These are phyloP conservation scores for Tetrahymena elliotti DNA, from an alignment of 73 alveolate genomes.

Conservation along the genomic window DNA sequence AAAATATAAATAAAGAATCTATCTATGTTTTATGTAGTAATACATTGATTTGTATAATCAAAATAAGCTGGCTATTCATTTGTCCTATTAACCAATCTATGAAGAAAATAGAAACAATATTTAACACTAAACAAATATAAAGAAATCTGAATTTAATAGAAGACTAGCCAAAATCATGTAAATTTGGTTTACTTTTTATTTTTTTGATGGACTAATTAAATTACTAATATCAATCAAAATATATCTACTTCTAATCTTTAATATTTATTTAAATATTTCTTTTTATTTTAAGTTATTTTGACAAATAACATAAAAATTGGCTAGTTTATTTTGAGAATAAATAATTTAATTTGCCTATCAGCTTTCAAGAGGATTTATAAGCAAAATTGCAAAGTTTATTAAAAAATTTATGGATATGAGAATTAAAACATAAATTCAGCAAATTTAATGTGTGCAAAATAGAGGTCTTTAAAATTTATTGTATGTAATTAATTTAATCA, in stretches of 20 bases:
- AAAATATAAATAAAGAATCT: too few species aligned
- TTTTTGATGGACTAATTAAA: background rate
- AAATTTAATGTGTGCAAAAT: background rate
- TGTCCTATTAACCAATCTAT: background rate
- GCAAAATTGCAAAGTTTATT: too few species aligned
- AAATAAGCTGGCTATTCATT: background rate
- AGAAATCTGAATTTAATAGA: too few species aligned
- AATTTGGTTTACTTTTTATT: background rate
- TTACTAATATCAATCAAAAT: background rate
- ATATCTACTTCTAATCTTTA: too few species aligned
- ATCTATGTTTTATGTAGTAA: background rate
- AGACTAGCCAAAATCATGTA: background rate
- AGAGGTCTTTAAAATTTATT: background rate
- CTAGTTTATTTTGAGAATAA: too few species aligned
- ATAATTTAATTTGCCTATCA: too few species aligned
- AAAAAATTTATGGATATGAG: background rate
- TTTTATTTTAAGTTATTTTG: too few species aligned
- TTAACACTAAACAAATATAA: too few species aligned
- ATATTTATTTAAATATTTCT: background rate
- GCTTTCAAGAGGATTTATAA: too few species aligned
- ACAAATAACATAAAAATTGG: too few species aligned
- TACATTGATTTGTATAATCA: background rate
- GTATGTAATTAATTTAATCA: background rate
- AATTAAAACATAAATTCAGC: too few species aligned
- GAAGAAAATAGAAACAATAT: background rate